Base-by-base conservation (phyloP, 805 yeast genomes). In the Barnettozyma sp. region DNA sequence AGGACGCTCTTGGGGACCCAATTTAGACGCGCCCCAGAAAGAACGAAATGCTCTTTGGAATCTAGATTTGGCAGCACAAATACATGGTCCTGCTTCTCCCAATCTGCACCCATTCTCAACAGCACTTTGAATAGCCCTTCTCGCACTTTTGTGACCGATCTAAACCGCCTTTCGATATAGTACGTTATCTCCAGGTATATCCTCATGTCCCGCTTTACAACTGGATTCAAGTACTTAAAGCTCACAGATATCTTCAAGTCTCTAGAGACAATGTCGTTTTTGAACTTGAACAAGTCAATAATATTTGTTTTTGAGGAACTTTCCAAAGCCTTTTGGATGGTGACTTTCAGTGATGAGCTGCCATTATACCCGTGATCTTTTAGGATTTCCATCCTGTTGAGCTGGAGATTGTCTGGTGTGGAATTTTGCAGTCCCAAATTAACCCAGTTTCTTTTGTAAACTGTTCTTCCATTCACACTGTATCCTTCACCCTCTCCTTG, bases 401-500 rank as follows among this genome's bases (percentile, higher is more conserved):
- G 47, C 45, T 46, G 32, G 39, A 56, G 22, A 44, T 22, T 12
- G 1, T 29, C 5, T 0, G 72, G 73, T 1, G 61, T 41, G 2
- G 57, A 50, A 16, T 40, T 43, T 41, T 65, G 69, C 13, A 63
- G 38, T 14, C 55, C 55, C 1, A 51, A 48, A 38, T 67, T 56
- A 8, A 63, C 65, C 72, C 73, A 68, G 6, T 29, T 46, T 1
- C 48, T 33, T 11, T 42, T 33, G 35, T 39, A 63, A 0, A 60
- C 50, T 5, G 36, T 40, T 3, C 40, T 33, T 1, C 72, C 72
- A 22, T 43, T 39, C 5, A 54, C 46, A 25, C 36, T 49, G 39
- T 56, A 66, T 11, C 33, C 36, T 2, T 39, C 23, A 0, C 72
- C 73, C 38, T 61, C 59, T 7, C 73, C 73, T 15, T 45, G 52